Base-by-base conservation (phyloP, 2,329 filamentous ascomycete genomes). In the Fusarium nelsonii region DNA sequence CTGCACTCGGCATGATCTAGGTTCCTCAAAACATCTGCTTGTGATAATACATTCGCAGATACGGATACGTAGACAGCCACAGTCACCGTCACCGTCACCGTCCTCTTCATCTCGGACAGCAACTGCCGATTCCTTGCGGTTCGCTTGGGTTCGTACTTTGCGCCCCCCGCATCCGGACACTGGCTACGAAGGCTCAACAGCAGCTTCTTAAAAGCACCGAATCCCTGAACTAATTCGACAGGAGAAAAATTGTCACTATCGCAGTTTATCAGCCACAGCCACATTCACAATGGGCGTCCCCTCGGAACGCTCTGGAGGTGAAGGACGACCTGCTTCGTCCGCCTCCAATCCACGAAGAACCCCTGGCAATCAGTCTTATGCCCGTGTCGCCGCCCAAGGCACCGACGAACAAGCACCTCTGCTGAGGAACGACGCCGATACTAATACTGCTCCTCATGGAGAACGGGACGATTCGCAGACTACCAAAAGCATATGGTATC, bases 401-500 rank as follows among this genome's bases (percentile, higher is more conserved):
- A 61, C 63, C 18, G 58, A 75, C 49, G 78, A 80, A 64, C 74
- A 71, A 39, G 77, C 78, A 39, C 78, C 76, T 40, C 71, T 80
- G 2, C 62, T 80, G 23, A 67, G 63, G 39, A 59, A 55, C 37
- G 45, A 39, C 10, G 58, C 49, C 30, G 60, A 68, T 33, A 44
- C 54, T 40, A 63, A 65, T 48, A 57, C 36, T 28, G 32, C 48
- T 23, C 23, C 48, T 18, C 53, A 60, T 10, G 40, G 36, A 12
- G 67, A 68, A 30, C 51, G 20, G 26, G 77, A 79, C 45, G 72
- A 76, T 32, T 71, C 68, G 45, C 86, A 93, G 74, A 84, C 87
- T 63, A 91, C 91, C 26, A 97, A 94, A 84, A 94, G 92, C 78
- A 83, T 90, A 45, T 93, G 91, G 89, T 97, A 97, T 79, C 84